Evolutionary conservation across 805 yeast genomes (phyloP), one percentile per base, ranked within the genome.

Genomic region (Komagataella pastoris): DNA sequence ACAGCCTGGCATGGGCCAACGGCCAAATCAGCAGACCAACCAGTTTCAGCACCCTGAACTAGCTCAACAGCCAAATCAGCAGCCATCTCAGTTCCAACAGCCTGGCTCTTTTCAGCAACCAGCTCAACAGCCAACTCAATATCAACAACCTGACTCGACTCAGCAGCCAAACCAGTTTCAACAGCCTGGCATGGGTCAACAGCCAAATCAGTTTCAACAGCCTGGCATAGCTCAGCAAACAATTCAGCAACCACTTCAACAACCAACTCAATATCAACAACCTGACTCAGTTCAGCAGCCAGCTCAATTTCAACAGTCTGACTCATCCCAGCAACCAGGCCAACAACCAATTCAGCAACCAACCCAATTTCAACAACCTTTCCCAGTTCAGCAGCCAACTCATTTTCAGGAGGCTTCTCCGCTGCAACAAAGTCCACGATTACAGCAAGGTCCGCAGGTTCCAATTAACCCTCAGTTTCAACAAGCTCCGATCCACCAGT

Each of bases 61-160:
- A n/a, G n/a, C n/a, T n/a, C 53, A 50, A 14, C 54, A 47, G 46
- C 54, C 50, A 49, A 49, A 50, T 18, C 18, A 18, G 18, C 18
- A 18, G 2, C 18, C 18, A 18, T 2, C 18, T 18, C 57, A 12
- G 52, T 49, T 24, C 19, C 54, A 46, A 49, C 54, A 47, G 10
- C 55, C 48, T 48, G 50, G 52, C 53, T 7, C 55, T 6, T 8
- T 12, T 24, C 36, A 24, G 10, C 36, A 24, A 17, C 51, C 17
- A 17, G 2, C 18, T 18, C 18, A 18, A 18, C 18, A 18, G 2
- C 2, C 18, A 18, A n/a, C n/a, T n/a, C n/a, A n/a, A n/a, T n/a
- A n/a, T n/a, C n/a, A n/a, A n/a, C n/a, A n/a, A n/a, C n/a, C n/a
- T n/a, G n/a, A n/a, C n/a, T n/a, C n/a, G n/a, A n/a, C n/a, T 18